Base-by-base conservation (phyloP, 1,139 yeast genomes). In the Scheffersomyces quercinus region DNA sequence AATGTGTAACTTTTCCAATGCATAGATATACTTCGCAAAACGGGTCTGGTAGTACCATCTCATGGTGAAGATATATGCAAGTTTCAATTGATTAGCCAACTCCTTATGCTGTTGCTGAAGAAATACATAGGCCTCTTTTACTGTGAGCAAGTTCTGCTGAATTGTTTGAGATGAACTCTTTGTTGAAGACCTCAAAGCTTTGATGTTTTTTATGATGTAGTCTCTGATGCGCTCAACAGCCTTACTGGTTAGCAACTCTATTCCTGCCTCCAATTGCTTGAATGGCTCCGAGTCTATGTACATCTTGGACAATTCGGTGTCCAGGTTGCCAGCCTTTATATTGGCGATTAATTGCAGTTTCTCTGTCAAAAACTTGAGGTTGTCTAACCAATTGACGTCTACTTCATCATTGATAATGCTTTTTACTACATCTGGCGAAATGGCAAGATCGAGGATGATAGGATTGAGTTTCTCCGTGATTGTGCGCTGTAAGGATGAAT, bases 31-130 rank as follows among this genome's bases (percentile, higher is more conserved):
- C 53, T 93, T 82, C 20, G 85, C 83, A 59, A 93, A 91, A 52
- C 87, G 79, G 42, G 86, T 77, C 46, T 77, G 75, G 60, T 93
- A 93, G 67, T 93, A 93, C 99, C 99, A 93, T 55, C 79, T 75
- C 89, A 91, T 90, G 2, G 98, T 91, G 57, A 82, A 84, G 10
- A 84, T 69, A 60, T 93, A 93, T 0, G 97, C 98, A 54, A 79
- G 77, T 47, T 82, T 77, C 36, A 93, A 73, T 54, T 89, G 96
- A n/a, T 69, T 60, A 0, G 96, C 91, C 43, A 93, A 66, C n/a
- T 81, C 75, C 4, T 77, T 73, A 47, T 87, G 81, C 40, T 81
- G 79, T 3, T 64, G 53, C 6, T 69, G 62, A 31, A 93, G 62
- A 51, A 87, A 90, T 3, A 67, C 67, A 54, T 68, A 87, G 1